Evolutionary conservation across 441 rosid species (phyloP).

Genomic region (Adansonia madagascariensis): DNA sequence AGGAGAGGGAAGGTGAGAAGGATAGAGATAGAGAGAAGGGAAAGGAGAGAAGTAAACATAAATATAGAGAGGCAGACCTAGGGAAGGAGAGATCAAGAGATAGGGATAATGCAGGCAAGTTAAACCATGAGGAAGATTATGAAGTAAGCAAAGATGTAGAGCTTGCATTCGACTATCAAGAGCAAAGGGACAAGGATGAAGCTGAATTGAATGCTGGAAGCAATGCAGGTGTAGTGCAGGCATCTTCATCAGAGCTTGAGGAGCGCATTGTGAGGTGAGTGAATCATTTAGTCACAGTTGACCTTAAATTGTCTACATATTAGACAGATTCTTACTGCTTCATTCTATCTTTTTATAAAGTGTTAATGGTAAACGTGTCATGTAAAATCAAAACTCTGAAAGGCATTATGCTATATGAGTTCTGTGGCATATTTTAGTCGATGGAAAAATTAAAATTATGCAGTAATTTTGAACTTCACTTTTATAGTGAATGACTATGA

Average conservation of each 20-base stretch:
- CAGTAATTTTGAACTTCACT: background rate
- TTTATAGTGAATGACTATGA: constrained; percentile 15
- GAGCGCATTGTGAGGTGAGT: constrained; percentile 77
- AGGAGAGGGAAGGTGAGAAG: constrained; percentile 58
- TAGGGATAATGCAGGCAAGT: constrained; percentile 44
- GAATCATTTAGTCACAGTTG: constrained; percentile 6
- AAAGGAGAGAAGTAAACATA: constrained; percentile 45
- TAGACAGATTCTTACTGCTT: background rate
- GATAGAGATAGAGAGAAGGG: constrained; percentile 51
- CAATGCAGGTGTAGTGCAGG: constrained; percentile 41
- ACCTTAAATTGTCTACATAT: background rate
- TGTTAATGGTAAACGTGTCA: background rate
- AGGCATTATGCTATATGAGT: background rate
- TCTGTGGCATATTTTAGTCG: background rate
- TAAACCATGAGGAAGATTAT: constrained; percentile 41
- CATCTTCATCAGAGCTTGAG: constrained; percentile 46
- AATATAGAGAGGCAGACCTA: constrained; percentile 44
- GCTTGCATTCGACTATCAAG: constrained; percentile 41
- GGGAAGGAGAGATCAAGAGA: constrained; percentile 59
- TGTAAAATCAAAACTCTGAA: background rate
- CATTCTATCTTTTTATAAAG: background rate
- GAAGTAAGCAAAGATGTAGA: constrained; percentile 36
- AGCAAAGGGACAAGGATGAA: constrained; percentile 44
- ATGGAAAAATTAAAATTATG: background rate
- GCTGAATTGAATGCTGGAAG: constrained; percentile 41